Evolutionary conservation across 352 stramenopile species (phyloP), one percentile per base, ranked within the genome.

Genomic region (Phytopythium delawarense): DNA sequence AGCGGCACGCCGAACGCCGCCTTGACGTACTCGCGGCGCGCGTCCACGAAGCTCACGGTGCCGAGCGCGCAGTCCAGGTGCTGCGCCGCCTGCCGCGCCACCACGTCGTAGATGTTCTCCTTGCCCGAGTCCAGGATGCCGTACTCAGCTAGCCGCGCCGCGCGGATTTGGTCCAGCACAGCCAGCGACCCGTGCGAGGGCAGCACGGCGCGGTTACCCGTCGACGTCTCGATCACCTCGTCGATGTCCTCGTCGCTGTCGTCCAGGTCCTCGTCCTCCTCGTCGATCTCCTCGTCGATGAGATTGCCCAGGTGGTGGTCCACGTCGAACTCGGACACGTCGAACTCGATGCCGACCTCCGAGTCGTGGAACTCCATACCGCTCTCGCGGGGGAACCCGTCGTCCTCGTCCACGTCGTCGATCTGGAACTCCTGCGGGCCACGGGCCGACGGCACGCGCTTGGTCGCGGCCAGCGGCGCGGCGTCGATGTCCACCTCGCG

Each of bases 31-130:
- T 90, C 81, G 32, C 78, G 78, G 20, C 57, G 66, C 2, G 72
- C 71, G 54, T 90, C 81, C 20, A 90, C 76, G 32, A 90, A 90
- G 55, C 81, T 82, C 28, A 90, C 80, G 20, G 78, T 78, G 4
- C 76, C 66, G n/a, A 90, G 60, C 7, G 67, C 72, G 58, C 81
- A 88, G 57, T 66, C 69, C 25, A 80, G 44, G 50, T 75, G 66
- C 56, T 87, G 76, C 1, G 81, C 81, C 8, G 76, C 78, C 44
- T 87, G 76, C 32, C 79, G 79, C 15, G 76, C 78, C 28, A 90
- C 83, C 4, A 79, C 67, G 21, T 85, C 76, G 53, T 81, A 85
- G 42, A 76, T 77, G 56, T 74, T 59, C 39, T 85, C 76, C 48
- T 76, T 77, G 20, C 57, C 65, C 23, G 76, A 85, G 50, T 88